Evolutionary conservation across 306 rosid species (phyloP), one percentile per base, ranked within the genome.

Genomic region (Gynostemma pentaphyllum): DNA sequence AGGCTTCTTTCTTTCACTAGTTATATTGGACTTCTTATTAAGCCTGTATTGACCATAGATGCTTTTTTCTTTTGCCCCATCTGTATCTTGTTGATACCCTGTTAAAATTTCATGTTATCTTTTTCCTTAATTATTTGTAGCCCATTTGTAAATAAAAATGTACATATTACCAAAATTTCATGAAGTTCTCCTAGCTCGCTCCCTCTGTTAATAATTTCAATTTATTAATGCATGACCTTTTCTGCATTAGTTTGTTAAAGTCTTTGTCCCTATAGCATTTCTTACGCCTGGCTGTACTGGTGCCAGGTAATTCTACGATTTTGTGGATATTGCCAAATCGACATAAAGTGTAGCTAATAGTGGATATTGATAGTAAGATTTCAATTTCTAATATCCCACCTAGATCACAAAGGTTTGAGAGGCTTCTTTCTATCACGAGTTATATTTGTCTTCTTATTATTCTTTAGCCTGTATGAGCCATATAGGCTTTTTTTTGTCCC

Each of bases 231-330:
- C 46, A 3, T 55, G n/a, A n/a, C n/a, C n/a, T n/a, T n/a, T n/a
- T n/a, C n/a, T n/a, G n/a, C n/a, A n/a, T n/a, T n/a, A n/a, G n/a
- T n/a, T n/a, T n/a, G n/a, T 92, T 74, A 92, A 92, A 82, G 84
- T 92, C 72, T 92, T 92, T 72, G 80, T 88, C 77, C 98, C 98
- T n/a, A 72, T 92, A 76, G 83, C 95, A 27, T 48, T 84, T 49
- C 81, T 88, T 47, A 87, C 95, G 5, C n/a, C 88, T 88, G 90
- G 86, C 85, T 24, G 48, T 92, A 47, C 70, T 92, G 78, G 96
- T 88, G 59, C 98, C 98, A 7, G 84, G 88, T 62, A 92, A 92
- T 64, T 80, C 69, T 62, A 92, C 98, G 21, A 45, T 6, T 70
- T 72, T 55, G 51, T 84, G 62, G 71, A 72, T 62, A 4, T 30